Base-by-base conservation (phyloP, 2,329 filamentous ascomycete species). In the Sclerotinia nivalis region DNA sequence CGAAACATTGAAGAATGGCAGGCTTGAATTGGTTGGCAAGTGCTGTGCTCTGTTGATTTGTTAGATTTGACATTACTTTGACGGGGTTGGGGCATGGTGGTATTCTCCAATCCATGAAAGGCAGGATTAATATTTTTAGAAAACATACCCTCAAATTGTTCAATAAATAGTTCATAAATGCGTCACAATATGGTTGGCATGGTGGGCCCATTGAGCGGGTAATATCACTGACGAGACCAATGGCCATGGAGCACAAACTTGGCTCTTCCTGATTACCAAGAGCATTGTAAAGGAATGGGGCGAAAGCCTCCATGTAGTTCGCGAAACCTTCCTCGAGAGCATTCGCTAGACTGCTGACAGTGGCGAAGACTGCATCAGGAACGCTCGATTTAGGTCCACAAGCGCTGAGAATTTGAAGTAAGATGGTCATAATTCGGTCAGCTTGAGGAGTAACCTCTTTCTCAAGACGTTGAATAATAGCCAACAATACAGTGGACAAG, bases 221-320 rank as follows among this genome's bases (percentile, higher is more conserved):
- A 76, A 99, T 96, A 79, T 99, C 96, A 80, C 95, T 97, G 75
- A 98, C 95, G 69, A 99, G 87, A 76, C 96, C 96, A 80, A 99
- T 97, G 76, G 96, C 95, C 90, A 98, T 96, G 59, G 95, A 91
- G 85, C 96, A 98, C 72, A 98, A 87, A 80, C 89, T 91, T 49
- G 94, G 92, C 83, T 97, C 96, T 74, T 99, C 95, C 79, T 97
- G 93, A 85, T 98, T 98, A 78, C 90, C 91, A 43, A 99, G 89
- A 40, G 96, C 96, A 75, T 93, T 96, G 86, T 96, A 96, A 64
- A 99, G 85, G 87, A 93, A 97, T 13, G 93, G 93, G 58, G 89
- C 86, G 81, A 99, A 99, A 2, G 93, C 88, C 55, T 97, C 93
- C 95, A 99, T 98, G 84, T 99, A 99, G 84, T 96, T 96, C 80